Conservation (phyloP, 2,329 filamentous ascomycete species). For the Alternaria rosae region DNA sequence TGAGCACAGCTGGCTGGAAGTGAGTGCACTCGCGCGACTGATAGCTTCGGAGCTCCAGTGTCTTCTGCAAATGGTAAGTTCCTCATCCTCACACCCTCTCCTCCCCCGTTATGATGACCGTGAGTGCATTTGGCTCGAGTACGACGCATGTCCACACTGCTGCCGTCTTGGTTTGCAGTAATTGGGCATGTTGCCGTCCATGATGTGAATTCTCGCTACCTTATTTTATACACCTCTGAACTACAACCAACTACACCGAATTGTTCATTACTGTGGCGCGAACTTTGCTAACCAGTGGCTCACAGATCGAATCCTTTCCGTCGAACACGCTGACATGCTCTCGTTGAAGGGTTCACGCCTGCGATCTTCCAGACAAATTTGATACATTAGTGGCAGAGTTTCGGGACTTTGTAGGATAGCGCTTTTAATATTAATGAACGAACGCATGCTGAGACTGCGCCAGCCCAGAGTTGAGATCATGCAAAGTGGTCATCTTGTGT, state of each 20-base stretch:
- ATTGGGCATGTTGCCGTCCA: conserved; percentile 72
- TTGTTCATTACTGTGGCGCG: conserved; percentile 26
- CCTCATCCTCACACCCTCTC: conserved; percentile 16
- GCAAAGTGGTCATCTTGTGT: conserved; percentile 93
- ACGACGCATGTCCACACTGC: conserved; percentile 72
- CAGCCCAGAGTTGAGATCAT: conserved; percentile 85
- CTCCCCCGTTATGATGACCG: conserved; percentile 81
- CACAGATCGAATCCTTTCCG: conserved; percentile 27
- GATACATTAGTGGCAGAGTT: conserved; percentile 83
- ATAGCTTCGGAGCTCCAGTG: conserved; percentile 14
- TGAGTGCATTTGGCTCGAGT: conserved; percentile 99
- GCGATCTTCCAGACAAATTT: conserved; percentile 90
- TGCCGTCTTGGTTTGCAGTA: conserved; percentile 77
- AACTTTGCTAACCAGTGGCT: conserved; percentile 45
- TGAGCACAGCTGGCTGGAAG: conserved; percentile 96
- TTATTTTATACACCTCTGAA: conserved; percentile 88
- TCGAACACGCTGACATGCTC: conserved; percentile 26
- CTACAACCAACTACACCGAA: conserved; percentile 27
- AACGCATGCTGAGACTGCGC: conserved; percentile 55
- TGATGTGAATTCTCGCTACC: conserved; percentile 99
- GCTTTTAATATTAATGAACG: conserved; percentile 48
- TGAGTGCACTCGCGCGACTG: conserved; percentile 61
- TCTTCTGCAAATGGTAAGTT: conserved; percentile 37
- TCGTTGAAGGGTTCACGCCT: conserved; percentile 82
- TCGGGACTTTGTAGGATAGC: conserved; percentile 77